Conservation (phyloP, 371 early-diverging fungal species). For the Mortierella sp. region DNA sequence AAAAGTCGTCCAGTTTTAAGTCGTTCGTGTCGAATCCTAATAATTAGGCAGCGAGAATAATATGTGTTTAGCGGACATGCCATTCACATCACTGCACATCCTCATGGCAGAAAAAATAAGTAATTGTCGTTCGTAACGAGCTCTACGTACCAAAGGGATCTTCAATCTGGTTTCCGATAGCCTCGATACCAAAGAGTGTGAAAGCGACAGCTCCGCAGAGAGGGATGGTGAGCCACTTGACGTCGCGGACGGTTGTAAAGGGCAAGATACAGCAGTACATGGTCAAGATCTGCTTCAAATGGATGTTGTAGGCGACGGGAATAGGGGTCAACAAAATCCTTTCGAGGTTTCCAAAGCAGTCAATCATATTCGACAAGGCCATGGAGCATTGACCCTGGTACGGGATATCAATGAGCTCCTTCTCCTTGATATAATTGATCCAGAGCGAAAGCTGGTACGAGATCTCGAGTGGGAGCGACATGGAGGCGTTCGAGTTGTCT, state of each 20-base stretch:
- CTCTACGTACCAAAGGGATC: conserved; percentile 77
- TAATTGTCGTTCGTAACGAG: not conserved
- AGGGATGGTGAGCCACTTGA: conserved; percentile 74
- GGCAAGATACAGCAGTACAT: conserved; percentile 80
- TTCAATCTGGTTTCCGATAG: conserved; percentile 71
- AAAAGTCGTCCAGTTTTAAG: conserved; percentile 60
- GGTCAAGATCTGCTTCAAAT: conserved; percentile 80
- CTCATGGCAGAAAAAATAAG: not conserved
- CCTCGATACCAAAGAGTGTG: conserved; percentile 82
- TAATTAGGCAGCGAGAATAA: not conserved
- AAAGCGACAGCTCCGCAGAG: conserved; percentile 74
- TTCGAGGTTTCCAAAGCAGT: conserved; percentile 79
- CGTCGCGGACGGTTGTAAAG: conserved; percentile 72
- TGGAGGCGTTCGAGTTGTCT: conserved; percentile 57
- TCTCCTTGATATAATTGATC: conserved; percentile 64
- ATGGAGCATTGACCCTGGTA: conserved; percentile 66
- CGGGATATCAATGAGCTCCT: conserved; percentile 64
- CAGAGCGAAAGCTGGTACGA: conserved; percentile 69
- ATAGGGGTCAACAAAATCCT: conserved; percentile 86
- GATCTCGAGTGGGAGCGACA: conserved; percentile 75
- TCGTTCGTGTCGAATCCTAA: conserved; percentile 61
- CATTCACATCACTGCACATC: too few species aligned
- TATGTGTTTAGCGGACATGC: not conserved
- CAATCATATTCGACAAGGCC: conserved; percentile 69
- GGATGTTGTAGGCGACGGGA: conserved; percentile 84